Base-by-base conservation (phyloP, 352 stramenopile species). In the Nothophytophthora sp. region DNA sequence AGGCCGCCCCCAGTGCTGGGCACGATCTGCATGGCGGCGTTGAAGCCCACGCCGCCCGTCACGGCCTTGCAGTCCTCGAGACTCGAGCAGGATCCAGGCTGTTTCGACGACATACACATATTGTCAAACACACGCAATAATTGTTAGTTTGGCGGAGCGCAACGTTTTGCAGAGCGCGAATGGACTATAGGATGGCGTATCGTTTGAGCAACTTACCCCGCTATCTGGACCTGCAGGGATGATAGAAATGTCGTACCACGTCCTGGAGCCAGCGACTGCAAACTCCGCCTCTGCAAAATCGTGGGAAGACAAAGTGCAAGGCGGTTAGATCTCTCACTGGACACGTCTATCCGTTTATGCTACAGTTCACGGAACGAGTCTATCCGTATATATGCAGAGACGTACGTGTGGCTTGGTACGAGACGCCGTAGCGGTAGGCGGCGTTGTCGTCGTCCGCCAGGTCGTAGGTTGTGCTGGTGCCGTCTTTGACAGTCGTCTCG, bases 211-310 rank as follows among this genome's bases (percentile, higher is more conserved):
- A 67, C 66, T 37, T 67, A 81, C 70, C 16, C 55, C 51, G 9
- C 49, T 55, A 28, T 35, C 60, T 10, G 61, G 46, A 4, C 78
- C 76, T 0, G 78, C 70, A 8, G 81, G 81, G 48, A 92, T 89
- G 50, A 88, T 92, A 37, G 69, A 86, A 60, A 92, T 92, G 39
- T 90, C 81, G 52, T 66, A 88, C 78, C 81, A 92, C 4, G 75
- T 69, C 28, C 52, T 66, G 32, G 60, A 73, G 34, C 65, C 65
- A 28, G 81, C 75, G 6, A 67, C 72, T 9, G 81, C 83, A 41
- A 92, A 89, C 50, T 91, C 81, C 7, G 76, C 78, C 42, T 87
- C 71, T 81, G 42, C n/a, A 57, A 37, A 24, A 24, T n/a, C n/a
- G n/a, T n/a, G n/a, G n/a, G n/a, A n/a, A n/a, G n/a, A n/a, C 12